These are phyloP conservation scores for Sphagnum fallax DNA, from an alignment of 228 moss, liverwort and hornwort species.

Conservation along the genomic window DNA sequence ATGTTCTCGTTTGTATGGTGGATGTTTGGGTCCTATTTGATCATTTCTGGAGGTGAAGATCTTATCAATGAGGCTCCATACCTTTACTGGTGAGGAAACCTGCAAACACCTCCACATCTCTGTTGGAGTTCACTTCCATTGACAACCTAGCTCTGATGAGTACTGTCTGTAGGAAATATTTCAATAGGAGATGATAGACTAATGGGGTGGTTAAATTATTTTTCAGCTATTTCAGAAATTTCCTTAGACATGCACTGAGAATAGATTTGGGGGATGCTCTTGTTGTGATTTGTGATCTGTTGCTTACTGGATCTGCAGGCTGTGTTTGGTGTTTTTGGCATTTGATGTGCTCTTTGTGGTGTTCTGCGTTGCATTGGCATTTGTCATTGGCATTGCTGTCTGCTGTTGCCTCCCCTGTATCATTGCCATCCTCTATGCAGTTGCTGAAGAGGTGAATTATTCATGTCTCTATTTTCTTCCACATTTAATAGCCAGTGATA, in stretches of 20 bases:
- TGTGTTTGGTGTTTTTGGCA: conserved; percentile 86
- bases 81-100: conserved; percentile 61
- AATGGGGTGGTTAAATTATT: no score
- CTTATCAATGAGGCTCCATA: conserved; percentile 80
- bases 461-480: background rate
- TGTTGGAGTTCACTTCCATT: no score
- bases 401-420: conserved; percentile 99
- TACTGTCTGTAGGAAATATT: no score
- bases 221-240: no score
- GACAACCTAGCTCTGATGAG: no score
- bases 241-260: no score
- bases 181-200: no score
- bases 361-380: conserved; percentile 95
- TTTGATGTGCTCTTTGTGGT: conserved; percentile 99
- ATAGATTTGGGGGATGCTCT: no score
- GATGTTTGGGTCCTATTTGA: conserved; percentile 96
- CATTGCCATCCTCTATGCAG: conserved; percentile 95
- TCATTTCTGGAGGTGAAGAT: conserved; percentile 72
- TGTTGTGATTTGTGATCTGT: no score
- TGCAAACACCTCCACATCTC: conserved; percentile 18
- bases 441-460: conserved; percentile 72
- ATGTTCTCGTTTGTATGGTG: conserved; percentile 98
- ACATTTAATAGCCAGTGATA: background rate
- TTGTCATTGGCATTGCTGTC: conserved; percentile 97
- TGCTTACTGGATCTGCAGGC: conserved; percentile 24